These are phyloP conservation scores for Rhynchospora tenuis DNA, from an alignment of 176 grass and related monocot genomes.

Conservation along the genomic window DNA sequence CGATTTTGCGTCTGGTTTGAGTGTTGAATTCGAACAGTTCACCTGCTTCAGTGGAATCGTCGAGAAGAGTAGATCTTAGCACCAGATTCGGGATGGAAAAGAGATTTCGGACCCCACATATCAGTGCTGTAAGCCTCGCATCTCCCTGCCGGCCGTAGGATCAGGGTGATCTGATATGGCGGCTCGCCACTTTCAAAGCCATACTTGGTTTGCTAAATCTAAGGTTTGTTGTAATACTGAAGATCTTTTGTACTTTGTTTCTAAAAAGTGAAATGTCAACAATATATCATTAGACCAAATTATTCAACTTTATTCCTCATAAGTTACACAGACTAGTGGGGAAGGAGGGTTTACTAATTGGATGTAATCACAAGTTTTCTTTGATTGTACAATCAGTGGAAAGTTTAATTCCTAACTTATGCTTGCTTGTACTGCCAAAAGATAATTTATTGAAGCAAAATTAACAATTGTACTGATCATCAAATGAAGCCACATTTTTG, in stretches of 20 bases:
- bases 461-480: neutral
- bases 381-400: neutral
- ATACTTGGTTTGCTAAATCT: constrained; percentile 99
- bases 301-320: neutral
- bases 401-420: neutral
- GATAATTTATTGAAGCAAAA: neutral
- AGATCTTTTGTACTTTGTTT: neutral
- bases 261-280: neutral
- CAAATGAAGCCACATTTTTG: neutral
- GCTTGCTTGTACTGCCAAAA: neutral
- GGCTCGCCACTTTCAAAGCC: constrained; percentile 83
- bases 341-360: neutral
- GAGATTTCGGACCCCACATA: constrained; percentile 47
- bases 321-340: neutral
- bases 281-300: neutral
- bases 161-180: constrained; percentile 65
- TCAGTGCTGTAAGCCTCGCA: constrained; percentile 28
- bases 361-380: neutral
- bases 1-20: constrained; percentile 19
- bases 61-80: constrained; percentile 23
- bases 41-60: neutral
- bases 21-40: constrained; percentile 6
- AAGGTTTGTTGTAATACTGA: constrained; percentile 38
- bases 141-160: constrained; percentile 86
- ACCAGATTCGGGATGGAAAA: constrained; percentile 46